phyloP scores from a whole-genome alignment of 2,329 filamentous ascomycete species.

The Pseudogymnoascus sp. region DNA sequence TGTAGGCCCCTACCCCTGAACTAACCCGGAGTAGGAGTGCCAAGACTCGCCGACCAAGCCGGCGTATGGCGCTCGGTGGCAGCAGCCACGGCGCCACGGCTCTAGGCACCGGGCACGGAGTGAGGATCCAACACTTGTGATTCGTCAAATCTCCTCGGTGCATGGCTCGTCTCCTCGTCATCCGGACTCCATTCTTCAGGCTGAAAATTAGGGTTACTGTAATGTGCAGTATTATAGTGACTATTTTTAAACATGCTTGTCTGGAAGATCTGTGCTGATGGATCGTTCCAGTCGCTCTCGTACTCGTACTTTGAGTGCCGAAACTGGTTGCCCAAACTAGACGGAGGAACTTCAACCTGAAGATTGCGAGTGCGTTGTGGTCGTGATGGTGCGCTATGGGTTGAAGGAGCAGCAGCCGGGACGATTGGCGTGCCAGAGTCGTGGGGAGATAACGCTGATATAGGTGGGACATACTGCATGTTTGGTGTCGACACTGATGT shows the following conservation, averaged over 20 bases:
- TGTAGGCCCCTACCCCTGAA: too few species aligned
- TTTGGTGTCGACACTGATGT: neutral
- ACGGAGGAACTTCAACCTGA: neutral
- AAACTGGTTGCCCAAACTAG: conserved; percentile 18
- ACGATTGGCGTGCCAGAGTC: conserved; percentile 7
- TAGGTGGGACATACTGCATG: neutral
- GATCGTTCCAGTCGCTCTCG: conserved; percentile 16
- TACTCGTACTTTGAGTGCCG: conserved; percentile 25
- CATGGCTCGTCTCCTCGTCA: conserved; percentile 19
- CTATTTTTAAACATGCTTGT: conserved; percentile 58
- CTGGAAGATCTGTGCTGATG: conserved; percentile 23
- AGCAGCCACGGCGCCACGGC: too few species aligned
- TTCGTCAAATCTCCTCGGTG: neutral
- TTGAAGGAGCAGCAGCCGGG: conserved; percentile 24
- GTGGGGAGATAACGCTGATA: neutral
- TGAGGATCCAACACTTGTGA: too few species aligned
- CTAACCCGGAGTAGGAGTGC: too few species aligned
- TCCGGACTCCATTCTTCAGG: conserved; percentile 42
- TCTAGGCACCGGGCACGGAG: too few species aligned
- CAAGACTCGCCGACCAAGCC: too few species aligned
- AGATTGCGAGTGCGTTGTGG: neutral
- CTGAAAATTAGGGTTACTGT: conserved; percentile 55
- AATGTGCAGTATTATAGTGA: conserved; percentile 59
- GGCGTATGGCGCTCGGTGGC: too few species aligned
- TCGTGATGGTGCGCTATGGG: conserved; percentile 18